phyloP scores from a whole-genome alignment of 148 eudicot genomes.

The Beta vulgaris region DNA sequence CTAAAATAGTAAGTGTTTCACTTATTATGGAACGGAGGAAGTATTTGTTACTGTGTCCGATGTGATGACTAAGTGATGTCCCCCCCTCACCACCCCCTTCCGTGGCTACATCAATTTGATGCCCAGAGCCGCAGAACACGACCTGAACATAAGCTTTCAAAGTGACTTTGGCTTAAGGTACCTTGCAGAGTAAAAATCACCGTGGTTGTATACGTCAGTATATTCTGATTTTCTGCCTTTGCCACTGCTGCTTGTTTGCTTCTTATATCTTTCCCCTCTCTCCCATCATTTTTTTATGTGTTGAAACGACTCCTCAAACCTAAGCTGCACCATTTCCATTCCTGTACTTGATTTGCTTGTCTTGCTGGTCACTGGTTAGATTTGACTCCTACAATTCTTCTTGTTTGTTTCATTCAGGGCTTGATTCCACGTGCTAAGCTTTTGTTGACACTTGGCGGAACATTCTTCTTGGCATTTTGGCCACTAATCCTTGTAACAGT shows the following conservation, averaged over 20 bases:
- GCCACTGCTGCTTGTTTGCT: background rate
- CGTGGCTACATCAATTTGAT: background rate
- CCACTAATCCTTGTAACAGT: slow-evolving; percentile 71
- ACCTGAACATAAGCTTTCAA: background rate
- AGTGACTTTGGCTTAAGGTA: background rate
- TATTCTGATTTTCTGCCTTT: background rate
- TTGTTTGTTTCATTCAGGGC: slow-evolving; percentile 49
- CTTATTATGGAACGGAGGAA: too few species aligned
- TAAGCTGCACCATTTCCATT: background rate
- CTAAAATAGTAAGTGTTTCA: too few species aligned
- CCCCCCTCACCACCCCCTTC: background rate
- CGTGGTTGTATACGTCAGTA: background rate
- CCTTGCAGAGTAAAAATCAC: background rate
- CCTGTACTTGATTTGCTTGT: background rate
- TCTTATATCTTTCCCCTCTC: background rate
- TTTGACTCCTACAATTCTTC: background rate
- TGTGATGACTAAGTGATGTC: background rate
- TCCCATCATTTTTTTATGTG: background rate
- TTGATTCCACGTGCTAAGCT: slow-evolving; percentile 86
- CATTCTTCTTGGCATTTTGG: slow-evolving; percentile 85
- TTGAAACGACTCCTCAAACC: background rate
- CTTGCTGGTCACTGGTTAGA: background rate
- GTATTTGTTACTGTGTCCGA: background rate
- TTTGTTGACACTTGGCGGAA: slow-evolving; percentile 73
- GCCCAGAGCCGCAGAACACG: background rate